Evolutionary conservation across 2,329 filamentous ascomycete genomes (phyloP), one percentile per base, ranked within the genome.

Genomic region (Trichophyton verrucosum): DNA sequence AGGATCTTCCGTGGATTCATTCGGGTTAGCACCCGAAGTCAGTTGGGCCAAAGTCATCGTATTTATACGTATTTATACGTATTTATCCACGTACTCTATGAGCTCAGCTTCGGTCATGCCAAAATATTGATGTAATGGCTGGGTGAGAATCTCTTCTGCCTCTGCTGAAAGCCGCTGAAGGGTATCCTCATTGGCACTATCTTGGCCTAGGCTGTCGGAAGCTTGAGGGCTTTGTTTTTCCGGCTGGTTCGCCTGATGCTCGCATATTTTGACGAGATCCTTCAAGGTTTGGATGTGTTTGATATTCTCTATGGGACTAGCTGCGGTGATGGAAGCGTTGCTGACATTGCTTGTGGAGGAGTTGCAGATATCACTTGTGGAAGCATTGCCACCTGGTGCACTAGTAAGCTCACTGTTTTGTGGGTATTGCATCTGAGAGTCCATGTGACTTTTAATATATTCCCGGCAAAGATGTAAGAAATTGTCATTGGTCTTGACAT

Each of bases 181-280:
- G 11, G 20, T 11, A 8, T 66, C 80, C 80, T 1, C 87, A 91
- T 91, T 91, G 40, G 13, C 2, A 15, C 74, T 75, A 91, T 53
- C 81, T 90, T 36, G 87, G 87, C 1, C 76, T 79, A 11, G 33
- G 11, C 0, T 81, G 81, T 1, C 72, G 90, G 46, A 74, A 91
- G 67, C 79, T 91, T 33, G 83, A 11, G 20, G 4, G 11, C 13
- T 24, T 9, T 8, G 17, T 1, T 49, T 20, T 22, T 20, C 44
- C 8, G 8, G 46, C 8, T 24, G 7, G n/a, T n/a, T 33, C 13
- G 7, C 8, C 15, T 51, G 24, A 33, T 53, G 49, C n/a, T 53
- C 49, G 15, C 33, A 53, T 33, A 53, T 53, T 11, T n/a, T 33
- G 11, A 53, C 17, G 24, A 53, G 49, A 15, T 53, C 49, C 13